These are phyloP conservation scores for Niveomyces coronatus DNA, from an alignment of 2,329 filamentous ascomycete genomes.

Conservation along the genomic window DNA sequence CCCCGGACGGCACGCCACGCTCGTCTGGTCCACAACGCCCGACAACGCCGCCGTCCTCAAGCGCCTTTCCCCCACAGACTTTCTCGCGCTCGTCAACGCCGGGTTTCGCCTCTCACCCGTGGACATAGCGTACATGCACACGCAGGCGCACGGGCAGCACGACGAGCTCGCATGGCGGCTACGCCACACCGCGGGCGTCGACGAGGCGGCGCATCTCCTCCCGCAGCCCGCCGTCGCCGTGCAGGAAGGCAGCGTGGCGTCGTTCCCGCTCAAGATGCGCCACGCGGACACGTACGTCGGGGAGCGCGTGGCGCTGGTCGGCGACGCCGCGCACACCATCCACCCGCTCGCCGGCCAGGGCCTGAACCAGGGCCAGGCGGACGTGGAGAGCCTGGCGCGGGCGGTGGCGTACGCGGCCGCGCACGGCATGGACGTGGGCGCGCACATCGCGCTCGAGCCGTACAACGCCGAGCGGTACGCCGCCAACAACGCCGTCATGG, in stretches of 20 bases:
- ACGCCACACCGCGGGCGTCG: conserved; percentile 53
- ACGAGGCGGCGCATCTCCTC: conserved; percentile 39
- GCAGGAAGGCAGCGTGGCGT: conserved; percentile 71
- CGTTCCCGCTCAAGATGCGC: conserved; percentile 82
- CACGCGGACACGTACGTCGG: conserved; percentile 91
- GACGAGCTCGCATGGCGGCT: conserved; percentile 81
- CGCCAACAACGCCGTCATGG: conserved; percentile 69
- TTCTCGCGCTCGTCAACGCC: conserved; percentile 82
- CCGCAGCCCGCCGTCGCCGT: conserved; percentile 60
- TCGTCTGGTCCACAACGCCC: conserved; percentile 93
- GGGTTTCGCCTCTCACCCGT: conserved; percentile 74
- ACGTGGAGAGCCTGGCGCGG: conserved; percentile 68
- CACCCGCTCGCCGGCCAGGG: conserved; percentile 93
- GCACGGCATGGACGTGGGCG: conserved; percentile 82
- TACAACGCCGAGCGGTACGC: conserved; percentile 77
- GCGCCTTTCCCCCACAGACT: conserved; percentile 59
- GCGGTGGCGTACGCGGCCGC: conserved; percentile 66
- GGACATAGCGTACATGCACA: conserved; percentile 78
- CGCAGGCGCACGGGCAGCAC: conserved; percentile 43
- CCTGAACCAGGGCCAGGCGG: conserved; percentile 84
- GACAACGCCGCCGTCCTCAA: conserved; percentile 71
- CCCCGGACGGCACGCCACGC: conserved; percentile 68
- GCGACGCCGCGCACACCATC: conserved; percentile 89
- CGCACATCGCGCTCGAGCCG: conserved; percentile 63
- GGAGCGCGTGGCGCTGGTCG: conserved; percentile 83